Conservation (phyloP, 441 rosid species). For the Euphorbia corollata region DNA sequence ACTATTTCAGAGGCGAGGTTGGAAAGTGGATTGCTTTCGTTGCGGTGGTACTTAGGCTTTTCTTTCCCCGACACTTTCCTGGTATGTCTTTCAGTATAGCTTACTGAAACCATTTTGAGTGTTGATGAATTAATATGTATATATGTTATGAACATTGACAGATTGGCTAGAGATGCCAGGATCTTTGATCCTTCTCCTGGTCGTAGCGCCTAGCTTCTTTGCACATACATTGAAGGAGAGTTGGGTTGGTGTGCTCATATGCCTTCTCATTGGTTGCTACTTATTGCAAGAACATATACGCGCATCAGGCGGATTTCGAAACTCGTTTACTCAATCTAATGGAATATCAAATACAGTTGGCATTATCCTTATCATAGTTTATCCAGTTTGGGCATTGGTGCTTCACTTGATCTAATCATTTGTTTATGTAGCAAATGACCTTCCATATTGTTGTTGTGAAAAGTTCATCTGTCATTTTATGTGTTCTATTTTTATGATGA, state of each 20-base stretch:
- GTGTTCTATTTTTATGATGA: neutral
- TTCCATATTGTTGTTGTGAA: neutral
- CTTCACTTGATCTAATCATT: conserved; percentile 30
- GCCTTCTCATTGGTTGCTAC: conserved; percentile 69
- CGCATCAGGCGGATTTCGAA: conserved; percentile 81
- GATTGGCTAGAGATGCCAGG: conserved; percentile 85
- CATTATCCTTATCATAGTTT: conserved; percentile 60
- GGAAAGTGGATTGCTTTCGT: conserved; percentile 34
- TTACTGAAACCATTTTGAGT: neutral
- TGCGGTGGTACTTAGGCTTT: conserved; percentile 64
- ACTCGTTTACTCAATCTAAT: conserved; percentile 61
- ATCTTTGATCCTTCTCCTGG: conserved; percentile 65
- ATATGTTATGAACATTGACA: conserved; percentile 17
- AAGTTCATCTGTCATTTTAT: neutral
- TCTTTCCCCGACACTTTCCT: conserved; percentile 75
- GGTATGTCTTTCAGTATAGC: conserved; percentile 28
- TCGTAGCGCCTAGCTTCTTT: conserved; percentile 59
- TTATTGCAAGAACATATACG: conserved; percentile 80
- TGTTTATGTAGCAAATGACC: neutral
- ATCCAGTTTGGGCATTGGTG: conserved; percentile 72
- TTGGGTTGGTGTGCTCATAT: conserved; percentile 50
- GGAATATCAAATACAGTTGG: conserved; percentile 81
- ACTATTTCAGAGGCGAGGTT: conserved; percentile 36
- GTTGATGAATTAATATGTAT: neutral
- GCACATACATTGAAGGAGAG: conserved; percentile 40